phyloP scores from a whole-genome alignment of 2,329 filamentous ascomycete species.

The Paecilomyces niveus region DNA sequence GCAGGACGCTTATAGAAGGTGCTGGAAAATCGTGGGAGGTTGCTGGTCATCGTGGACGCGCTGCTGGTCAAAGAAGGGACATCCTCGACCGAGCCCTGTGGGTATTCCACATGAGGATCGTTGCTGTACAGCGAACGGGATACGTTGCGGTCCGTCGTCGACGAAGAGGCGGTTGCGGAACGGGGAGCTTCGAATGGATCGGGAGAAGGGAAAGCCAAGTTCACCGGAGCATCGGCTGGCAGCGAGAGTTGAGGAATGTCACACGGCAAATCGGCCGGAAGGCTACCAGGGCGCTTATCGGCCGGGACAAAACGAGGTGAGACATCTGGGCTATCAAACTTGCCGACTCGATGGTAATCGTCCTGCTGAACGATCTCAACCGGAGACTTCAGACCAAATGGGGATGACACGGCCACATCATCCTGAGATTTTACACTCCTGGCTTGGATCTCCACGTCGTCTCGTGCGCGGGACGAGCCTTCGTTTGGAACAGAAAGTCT shows the following conservation, averaged over 20 bases:
- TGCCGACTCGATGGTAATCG: slow-evolving; percentile 15
- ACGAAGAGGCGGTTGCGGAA: slow-evolving; percentile 33
- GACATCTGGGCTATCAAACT: slow-evolving; percentile 26
- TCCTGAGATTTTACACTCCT: slow-evolving; percentile 1
- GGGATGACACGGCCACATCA: slow-evolving; percentile 4
- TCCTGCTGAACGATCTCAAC: slow-evolving; percentile 25
- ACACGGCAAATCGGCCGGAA: slow-evolving; percentile 32
- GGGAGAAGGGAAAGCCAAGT: slow-evolving; percentile 40
- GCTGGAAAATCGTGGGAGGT: slow-evolving; percentile 36
- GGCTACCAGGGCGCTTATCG: slow-evolving; percentile 36
- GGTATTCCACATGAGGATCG: slow-evolving; percentile 30
- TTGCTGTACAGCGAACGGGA: slow-evolving; percentile 24
- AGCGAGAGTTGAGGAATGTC: slow-evolving; percentile 34
- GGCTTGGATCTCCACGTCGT: not conserved
- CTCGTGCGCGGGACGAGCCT: not conserved
- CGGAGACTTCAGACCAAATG: slow-evolving; percentile 15
- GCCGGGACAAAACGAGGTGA: slow-evolving; percentile 29
- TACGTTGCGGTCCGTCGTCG: slow-evolving; percentile 35
- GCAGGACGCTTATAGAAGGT: slow-evolving; percentile 35
- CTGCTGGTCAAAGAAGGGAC: slow-evolving; percentile 45
- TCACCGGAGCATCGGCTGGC: slow-evolving; percentile 29
- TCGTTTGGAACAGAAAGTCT: not conserved
- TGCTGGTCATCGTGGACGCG: slow-evolving; percentile 40
- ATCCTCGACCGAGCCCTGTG: slow-evolving; percentile 41
- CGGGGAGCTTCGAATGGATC: slow-evolving; percentile 38